Evolutionary conservation across 2,329 filamentous ascomycete genomes (phyloP), one percentile per base, ranked within the genome.

Genomic region (Samsoniella hepiali): DNA sequence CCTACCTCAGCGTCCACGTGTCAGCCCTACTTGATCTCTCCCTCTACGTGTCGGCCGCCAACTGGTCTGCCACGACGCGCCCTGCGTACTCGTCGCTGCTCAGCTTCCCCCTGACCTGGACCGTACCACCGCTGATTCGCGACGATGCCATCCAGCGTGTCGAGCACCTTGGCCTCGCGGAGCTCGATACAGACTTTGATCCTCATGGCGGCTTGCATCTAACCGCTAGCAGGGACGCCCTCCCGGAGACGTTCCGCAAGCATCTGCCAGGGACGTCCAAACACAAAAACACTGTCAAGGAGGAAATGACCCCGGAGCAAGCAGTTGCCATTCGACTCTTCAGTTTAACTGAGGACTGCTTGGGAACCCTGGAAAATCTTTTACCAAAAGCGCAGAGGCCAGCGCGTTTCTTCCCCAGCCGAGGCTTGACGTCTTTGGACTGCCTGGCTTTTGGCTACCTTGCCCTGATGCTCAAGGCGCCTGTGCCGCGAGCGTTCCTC

Each of bases 101-200:
- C 45, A 86, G 90, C 47, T 96, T 95, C 81, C 93, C 95, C 22
- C 83, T 93, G 66, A 93, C 93, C 69, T 99, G 95, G 85, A 90
- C 90, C 49, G 81, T 96, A 5, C 93, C 93, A 2, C 88, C 90
- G 0, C 81, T 85, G 63, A 81, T 92, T 61, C 90, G 93, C 57
- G 81, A 87, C 11, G 82, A 86, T 44, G 93, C 93, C 36, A 84
- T 90, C 70, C 76, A 81, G 66, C 84, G 89, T 67, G 93, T 91
- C 10, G 84, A 86, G 63, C 85, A 90, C 69, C 80, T 92, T 3
- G 88, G 88, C 15, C 80, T 94, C 61, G 87, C 86, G 10, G 83
- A 85, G 42, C 78, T 93, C 45, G 89, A 91, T 69, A 81, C 86
- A 40, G 85, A 89, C 70, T 77, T 78, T 64, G 76, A 78, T 56